Conservation (phyloP, 441 rosid species). For the Mallotus repandus region DNA sequence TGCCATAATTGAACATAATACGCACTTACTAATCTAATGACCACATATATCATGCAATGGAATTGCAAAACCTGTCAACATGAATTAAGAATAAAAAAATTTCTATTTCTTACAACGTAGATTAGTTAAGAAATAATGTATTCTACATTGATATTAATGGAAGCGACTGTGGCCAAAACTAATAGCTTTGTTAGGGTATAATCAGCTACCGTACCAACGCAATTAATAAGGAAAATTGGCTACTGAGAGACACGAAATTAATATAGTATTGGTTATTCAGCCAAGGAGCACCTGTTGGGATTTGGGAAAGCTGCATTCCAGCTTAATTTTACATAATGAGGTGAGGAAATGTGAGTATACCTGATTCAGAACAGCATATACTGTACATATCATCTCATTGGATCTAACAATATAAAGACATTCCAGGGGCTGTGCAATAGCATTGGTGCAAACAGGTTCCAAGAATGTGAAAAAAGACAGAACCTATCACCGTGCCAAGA, state of each 20-base stretch:
- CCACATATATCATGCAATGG: neutral
- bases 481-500: slow-evolving; percentile 78
- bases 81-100: neutral
- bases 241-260: neutral
- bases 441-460: slow-evolving; percentile 78
- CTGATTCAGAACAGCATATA: slow-evolving; percentile 19
- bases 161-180: too few relatives aligned
- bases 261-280: slow-evolving; percentile 2
- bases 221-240: neutral
- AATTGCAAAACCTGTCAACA: neutral
- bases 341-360: slow-evolving; percentile 14
- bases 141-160: neutral
- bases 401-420: slow-evolving; percentile 29
- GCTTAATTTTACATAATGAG: neutral
- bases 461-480: slow-evolving; percentile 63
- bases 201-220: neutral
- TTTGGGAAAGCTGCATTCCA: neutral
- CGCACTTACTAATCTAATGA: neutral
- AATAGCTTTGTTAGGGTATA: neutral
- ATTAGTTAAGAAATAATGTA: neutral
- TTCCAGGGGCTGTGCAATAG: slow-evolving; percentile 73
- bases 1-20: slow-evolving; percentile 1
- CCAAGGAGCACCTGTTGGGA: neutral
- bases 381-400: slow-evolving; percentile 27
- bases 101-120: neutral